Percentiles rank a stretch among this genome's conserved stretches.
Conservation (phyloP, 2,329 filamentous ascomycete species). For the Xylariomycetidae sp. region DNA sequence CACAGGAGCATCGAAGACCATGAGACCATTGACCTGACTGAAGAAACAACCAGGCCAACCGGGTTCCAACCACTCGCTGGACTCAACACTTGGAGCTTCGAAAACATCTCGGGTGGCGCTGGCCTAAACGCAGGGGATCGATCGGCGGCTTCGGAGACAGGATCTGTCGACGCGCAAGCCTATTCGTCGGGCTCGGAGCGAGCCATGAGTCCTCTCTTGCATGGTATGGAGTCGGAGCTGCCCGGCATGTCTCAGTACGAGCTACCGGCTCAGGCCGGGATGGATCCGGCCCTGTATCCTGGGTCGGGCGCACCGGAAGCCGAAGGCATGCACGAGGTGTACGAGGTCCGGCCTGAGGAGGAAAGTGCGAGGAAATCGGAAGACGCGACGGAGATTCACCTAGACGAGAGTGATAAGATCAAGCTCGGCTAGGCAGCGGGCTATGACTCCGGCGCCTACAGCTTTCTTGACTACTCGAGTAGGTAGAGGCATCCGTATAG, state of each 20-base stretch:
- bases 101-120: slow-evolving; percentile 27
- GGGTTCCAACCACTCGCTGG: slow-evolving; percentile 21
- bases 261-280: slow-evolving; percentile 15
- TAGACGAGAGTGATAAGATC: slow-evolving; percentile 35
- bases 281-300: slow-evolving; percentile 14
- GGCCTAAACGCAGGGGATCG: slow-evolving; percentile 25
- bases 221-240: slow-evolving; percentile 15
- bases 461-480: no score
- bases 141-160: slow-evolving; percentile 22
- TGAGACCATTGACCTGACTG: slow-evolving; percentile 38
- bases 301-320: slow-evolving; percentile 12
- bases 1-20: slow-evolving; percentile 43
- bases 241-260: slow-evolving; percentile 25
- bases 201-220: slow-evolving; percentile 22
- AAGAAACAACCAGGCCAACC: slow-evolving; percentile 22
- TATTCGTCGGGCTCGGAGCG: slow-evolving; percentile 30
- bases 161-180: slow-evolving; percentile 31
- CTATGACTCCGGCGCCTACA: no score
- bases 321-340: slow-evolving; percentile 24
- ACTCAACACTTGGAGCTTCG: slow-evolving; percentile 41
- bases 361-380: slow-evolving; percentile 34
- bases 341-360: slow-evolving; percentile 33
- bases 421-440: slow-evolving; percentile 16
- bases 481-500: no score
- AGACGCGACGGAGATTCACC: slow-evolving; percentile 44